A percentile compares a stretch with the other conserved stretches of the same genome.
These are phyloP conservation scores for Cenchrus fungigraminus DNA, from an alignment of 176 grass and related monocot genomes.

Conservation along the genomic window DNA sequence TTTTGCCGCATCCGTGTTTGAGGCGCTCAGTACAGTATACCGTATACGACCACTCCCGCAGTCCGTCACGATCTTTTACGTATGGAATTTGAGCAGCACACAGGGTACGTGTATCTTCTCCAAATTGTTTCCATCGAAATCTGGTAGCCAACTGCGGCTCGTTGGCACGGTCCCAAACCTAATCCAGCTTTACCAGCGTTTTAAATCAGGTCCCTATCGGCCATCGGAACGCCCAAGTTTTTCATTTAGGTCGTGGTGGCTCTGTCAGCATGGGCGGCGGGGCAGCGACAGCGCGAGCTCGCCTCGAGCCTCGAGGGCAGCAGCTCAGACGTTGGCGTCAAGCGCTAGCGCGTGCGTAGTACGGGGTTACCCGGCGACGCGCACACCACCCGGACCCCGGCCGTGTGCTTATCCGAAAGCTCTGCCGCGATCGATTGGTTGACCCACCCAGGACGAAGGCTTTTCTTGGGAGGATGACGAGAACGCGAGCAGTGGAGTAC, in stretches of 20 bases:
- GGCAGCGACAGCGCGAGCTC: not conserved
- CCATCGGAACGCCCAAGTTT: not conserved
- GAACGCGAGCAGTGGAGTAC: not conserved
- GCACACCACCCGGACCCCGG: not conserved
- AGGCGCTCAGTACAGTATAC: no score
- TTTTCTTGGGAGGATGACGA: not conserved
- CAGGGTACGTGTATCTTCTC: no score
- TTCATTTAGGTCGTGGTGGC: not conserved
- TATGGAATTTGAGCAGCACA: no score
- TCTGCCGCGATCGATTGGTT: not conserved
- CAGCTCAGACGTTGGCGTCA: conserved; percentile 15
- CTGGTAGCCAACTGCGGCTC: not conserved
- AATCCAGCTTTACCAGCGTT: not conserved
- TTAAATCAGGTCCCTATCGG: not conserved
- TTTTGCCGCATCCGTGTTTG: no score
- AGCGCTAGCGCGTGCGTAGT: not conserved
- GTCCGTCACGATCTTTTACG: no score
- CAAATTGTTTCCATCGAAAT: not conserved
- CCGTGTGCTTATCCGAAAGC: conserved; percentile 11
- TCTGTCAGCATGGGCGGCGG: not conserved
- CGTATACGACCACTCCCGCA: no score
- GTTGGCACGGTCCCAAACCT: not conserved
- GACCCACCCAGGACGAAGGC: not conserved
- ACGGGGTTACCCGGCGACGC: not conserved
- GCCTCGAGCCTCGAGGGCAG: not conserved